Evolutionary conservation across 371 early-diverging fungal genomes (phyloP).

Genomic region (Mucor lusitanicus): DNA sequence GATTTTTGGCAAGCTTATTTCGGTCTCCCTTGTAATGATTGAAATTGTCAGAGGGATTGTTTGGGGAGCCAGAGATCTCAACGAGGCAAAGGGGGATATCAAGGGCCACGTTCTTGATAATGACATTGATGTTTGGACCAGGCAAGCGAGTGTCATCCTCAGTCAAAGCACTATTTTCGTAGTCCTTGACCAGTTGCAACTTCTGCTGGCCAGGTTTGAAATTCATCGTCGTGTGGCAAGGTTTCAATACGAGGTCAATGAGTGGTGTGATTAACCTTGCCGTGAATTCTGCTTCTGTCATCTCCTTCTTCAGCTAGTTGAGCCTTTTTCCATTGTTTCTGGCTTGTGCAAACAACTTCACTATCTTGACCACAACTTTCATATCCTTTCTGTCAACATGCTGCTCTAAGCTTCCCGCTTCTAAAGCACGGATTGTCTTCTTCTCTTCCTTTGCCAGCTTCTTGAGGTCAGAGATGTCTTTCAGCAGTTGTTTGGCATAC

Average conservation of each 20-base stretch:
- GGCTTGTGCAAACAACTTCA: constrained; percentile 7
- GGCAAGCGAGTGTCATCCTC: constrained; percentile 19
- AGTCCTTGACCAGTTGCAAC: neutral
- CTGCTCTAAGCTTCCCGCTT: no score
- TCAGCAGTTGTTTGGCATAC: constrained; percentile 5
- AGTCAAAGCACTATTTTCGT: constrained; percentile 4
- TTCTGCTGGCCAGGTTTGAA: constrained; percentile 12
- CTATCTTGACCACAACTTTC: constrained; percentile 11
- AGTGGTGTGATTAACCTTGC: constrained; percentile 9
- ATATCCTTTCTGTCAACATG: constrained; percentile 14
- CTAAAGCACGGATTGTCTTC: constrained; percentile 6
- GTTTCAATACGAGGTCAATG: constrained; percentile 9
- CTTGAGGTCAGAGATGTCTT: constrained; percentile 2
- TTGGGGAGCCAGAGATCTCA: constrained; percentile 16
- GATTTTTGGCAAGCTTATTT: constrained; percentile 18
- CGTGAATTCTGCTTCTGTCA: constrained; percentile 23
- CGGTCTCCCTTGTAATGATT: constrained; percentile 12
- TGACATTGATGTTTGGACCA: constrained; percentile 18
- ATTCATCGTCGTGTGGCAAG: constrained; percentile 3
- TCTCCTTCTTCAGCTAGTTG: constrained; percentile 27
- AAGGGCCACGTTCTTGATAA: constrained; percentile 1
- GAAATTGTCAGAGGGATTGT: constrained; percentile 7
- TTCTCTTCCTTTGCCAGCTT: constrained; percentile 8
- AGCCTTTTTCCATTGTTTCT: constrained; percentile 12
- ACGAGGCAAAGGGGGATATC: constrained; percentile 1